Conservation (phyloP, 2,329 filamentous ascomycete species). For the Colletotrichum musae region DNA sequence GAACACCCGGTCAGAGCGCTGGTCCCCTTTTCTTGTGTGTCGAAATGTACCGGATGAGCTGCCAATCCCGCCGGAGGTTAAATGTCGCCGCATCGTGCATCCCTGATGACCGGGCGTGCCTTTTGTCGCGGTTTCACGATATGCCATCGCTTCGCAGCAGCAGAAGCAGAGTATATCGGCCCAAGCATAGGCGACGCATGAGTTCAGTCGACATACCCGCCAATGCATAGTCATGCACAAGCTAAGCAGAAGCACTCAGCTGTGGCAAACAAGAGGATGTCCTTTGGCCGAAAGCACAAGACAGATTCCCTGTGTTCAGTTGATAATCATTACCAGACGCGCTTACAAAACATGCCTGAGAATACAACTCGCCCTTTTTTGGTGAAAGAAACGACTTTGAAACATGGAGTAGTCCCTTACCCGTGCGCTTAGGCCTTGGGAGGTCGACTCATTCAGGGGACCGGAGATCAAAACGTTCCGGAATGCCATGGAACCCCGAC, state of each 20-base stretch:
- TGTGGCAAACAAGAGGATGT: background rate
- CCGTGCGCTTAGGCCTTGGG: constrained; percentile 2
- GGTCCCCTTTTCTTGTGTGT: constrained; percentile 15
- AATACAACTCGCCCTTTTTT: constrained; percentile 10
- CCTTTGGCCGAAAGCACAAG: background rate
- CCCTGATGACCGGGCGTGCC: background rate
- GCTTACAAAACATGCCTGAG: background rate
- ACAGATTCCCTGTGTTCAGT: background rate
- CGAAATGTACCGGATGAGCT: constrained; percentile 3
- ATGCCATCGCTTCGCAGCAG: background rate
- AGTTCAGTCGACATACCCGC: constrained; percentile 2
- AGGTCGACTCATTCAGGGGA: constrained; percentile 19
- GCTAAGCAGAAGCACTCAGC: background rate
- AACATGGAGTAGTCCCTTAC: constrained; percentile 26
- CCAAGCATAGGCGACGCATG: constrained; percentile 1
- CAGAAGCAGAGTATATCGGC: background rate
- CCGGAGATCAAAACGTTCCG: constrained; percentile 36
- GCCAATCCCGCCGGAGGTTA: constrained; percentile 4
- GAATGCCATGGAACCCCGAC: constrained; percentile 34
- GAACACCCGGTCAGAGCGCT: constrained; percentile 36
- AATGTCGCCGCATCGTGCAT: constrained; percentile 7
- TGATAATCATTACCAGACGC: background rate
- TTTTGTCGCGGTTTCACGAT: background rate
- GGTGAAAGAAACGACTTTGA: constrained; percentile 31
- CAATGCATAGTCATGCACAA: background rate